Evolutionary conservation across 495 filamentous ascomycete genomes (phyloP), one percentile per base, ranked within the genome.

Genomic region (Achaetomiella virescens): DNA sequence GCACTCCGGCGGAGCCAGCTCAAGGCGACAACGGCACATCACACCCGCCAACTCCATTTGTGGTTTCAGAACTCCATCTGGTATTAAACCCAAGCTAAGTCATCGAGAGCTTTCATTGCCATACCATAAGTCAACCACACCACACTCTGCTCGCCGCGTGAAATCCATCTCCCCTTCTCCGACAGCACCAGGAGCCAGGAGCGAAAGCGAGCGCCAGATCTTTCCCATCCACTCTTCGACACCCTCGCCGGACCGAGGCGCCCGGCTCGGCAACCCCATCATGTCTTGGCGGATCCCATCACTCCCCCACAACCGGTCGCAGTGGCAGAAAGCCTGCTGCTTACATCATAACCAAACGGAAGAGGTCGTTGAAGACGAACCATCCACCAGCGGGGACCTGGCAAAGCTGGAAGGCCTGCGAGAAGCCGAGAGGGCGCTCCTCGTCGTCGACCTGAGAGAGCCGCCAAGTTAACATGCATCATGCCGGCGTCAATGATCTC

Each of bases 301-400:
- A 25, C 14, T 3, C 18, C 4, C 21, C 43, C 25, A 29, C 4
- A 6, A 17, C 20, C 20, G 8, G 18, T 42, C n/a, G 20, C 40
- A 31, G 3, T 9, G 29, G 12, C 24, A 18, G 20, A n/a, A 1
- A 1, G 7, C 2, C 21, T 6, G 31, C 40, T 27, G 37, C 54
- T 46, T 66, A 77, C 55, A 69, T 69, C 73, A 88, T 91, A 59
- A 91, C 78, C 54, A 97, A 78, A 61, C 84, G 84, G 82, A 96
- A 97, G 72, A 96, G 74, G 67, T 97, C 91, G 78, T 96, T 96
- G 75, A 84, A 84, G 65, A 97, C 85, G 68, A 81, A 95, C 77
- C 84, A 96, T 72, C 77, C 82, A 41, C 83, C 86, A 24, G 61
- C 11, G n/a, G 71, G 74, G 25, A 91, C 86, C 35, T 84, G 85